phyloP scores from a whole-genome alignment of 2,329 filamentous ascomycete genomes.

The Thyridium curvatum region DNA sequence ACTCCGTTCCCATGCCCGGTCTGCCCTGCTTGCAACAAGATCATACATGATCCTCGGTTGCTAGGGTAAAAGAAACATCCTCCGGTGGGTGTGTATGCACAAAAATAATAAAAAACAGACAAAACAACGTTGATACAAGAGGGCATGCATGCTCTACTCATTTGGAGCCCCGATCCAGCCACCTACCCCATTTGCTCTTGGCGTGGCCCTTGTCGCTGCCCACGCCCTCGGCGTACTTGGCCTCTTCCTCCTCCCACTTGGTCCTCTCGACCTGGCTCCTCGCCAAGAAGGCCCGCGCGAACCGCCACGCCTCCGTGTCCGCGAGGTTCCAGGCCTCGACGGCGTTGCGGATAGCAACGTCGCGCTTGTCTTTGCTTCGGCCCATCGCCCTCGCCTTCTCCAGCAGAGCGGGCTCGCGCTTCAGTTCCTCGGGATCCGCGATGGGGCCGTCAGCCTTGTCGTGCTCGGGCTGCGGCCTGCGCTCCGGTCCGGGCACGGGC shows the following conservation, averaged over 20 bases:
- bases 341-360: conserved; percentile 42
- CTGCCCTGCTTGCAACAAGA: too few relatives aligned
- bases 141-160: not conserved
- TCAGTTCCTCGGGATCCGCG: conserved; percentile 44
- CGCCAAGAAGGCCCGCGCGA: conserved; percentile 62
- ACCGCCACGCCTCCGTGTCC: conserved; percentile 73
- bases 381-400: conserved; percentile 34
- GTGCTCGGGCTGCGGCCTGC: conserved; percentile 42
- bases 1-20: too few relatives aligned
- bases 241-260: conserved; percentile 66
- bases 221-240: conserved; percentile 56
- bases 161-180: conserved; percentile 20
- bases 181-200: conserved; percentile 22
- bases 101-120: not conserved
- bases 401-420: conserved; percentile 49
- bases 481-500: conserved; percentile 52
- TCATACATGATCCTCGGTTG: too few relatives aligned
- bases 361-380: conserved; percentile 32
- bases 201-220: conserved; percentile 40
- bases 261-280: conserved; percentile 55
- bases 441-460: conserved; percentile 42
- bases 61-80: too few relatives aligned
- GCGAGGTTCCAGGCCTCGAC: conserved; percentile 64
- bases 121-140: not conserved
- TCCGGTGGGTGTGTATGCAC: not conserved